phyloP scores from a whole-genome alignment of 2,329 filamentous ascomycete genomes.

The Elsinoe ampelina region DNA sequence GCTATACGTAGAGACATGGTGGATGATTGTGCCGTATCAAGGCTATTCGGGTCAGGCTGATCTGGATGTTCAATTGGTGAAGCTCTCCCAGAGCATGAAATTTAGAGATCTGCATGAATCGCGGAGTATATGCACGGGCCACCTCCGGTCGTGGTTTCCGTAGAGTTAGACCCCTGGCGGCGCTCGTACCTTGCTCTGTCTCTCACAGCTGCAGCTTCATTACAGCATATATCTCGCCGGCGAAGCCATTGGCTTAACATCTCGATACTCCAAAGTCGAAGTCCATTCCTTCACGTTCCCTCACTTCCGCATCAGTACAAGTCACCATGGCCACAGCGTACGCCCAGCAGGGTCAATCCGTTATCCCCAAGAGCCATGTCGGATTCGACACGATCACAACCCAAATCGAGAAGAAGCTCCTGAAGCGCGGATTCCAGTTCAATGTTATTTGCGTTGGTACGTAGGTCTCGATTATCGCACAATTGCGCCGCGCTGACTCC shows the following conservation, averaged over 20 bases:
- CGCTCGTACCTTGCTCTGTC: background rate
- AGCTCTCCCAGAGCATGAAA: conserved; percentile 1
- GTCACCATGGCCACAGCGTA: conserved; percentile 55
- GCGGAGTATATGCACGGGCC: background rate
- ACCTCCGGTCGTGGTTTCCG: background rate
- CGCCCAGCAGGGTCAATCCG: conserved; percentile 45
- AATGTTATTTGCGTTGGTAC: conserved; percentile 98
- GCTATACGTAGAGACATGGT: background rate
- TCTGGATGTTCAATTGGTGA: background rate
- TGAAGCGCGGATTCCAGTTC: conserved; percentile 99
- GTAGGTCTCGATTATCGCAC: conserved; percentile 32
- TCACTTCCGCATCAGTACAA: background rate
- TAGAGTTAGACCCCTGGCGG: background rate
- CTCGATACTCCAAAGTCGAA: background rate
- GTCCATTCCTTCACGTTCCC: background rate
- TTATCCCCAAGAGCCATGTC: conserved; percentile 94
- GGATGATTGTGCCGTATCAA: background rate
- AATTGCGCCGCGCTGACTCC: background rate
- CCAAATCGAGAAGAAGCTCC: conserved; percentile 98
- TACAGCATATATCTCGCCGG: background rate
- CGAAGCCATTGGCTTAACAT: background rate
- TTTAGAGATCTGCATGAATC: conserved; percentile 9
- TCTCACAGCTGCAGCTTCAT: conserved; percentile 2
- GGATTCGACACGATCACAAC: conserved; percentile 99
- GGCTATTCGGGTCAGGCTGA: no score